Base-by-base conservation (phyloP, 352 stramenopile genomes). In the Pythium oligandrum region DNA sequence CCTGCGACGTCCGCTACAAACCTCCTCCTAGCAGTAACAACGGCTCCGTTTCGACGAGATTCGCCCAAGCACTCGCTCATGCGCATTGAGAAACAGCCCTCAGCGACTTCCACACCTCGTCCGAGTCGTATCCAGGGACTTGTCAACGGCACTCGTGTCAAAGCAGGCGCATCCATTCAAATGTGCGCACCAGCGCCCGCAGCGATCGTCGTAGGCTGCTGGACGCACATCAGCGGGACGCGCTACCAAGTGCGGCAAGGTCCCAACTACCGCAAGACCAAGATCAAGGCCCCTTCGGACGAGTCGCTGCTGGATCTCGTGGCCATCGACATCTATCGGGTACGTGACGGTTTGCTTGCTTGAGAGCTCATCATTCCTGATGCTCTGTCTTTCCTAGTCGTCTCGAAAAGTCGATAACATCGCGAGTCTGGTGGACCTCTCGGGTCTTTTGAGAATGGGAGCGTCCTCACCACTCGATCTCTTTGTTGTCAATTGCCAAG, bases 241-340 rank as follows among this genome's bases (percentile, higher is more conserved):
- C 73, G 78, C 3, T 93, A 90, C 44, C 84, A 90, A n/a, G 79
- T 93, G n/a, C 77, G 82, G 2, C 76, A 88, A 75, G 82, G 82
- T 79, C 51, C 82, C 26, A 89, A 90, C 51, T 93, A 93, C 37
- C 74, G 78, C 26, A 85, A 78, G 40, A 93, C 78, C 3, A 90
- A 87, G 48, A 47, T 72, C 7, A 93, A 93, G 66, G 71, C 75
- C 1, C 58, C 78, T 4, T 93, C 82, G 2, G 64, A 68, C 1
- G 43, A 68, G 33, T 76, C 75, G 10, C 62, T 93, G 2, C 51
- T 90, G 10, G 57, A 88, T 12, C 62, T 93, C 17, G 53, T 88
- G 5, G 79, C 75, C 2, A 79, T 89, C 11, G 82, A 93, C 46
- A 73, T 90, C n/a, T 93, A 81, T 37, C 65, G 68, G 54, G 82